These are phyloP conservation scores for Ballota nigra DNA, from an alignment of 257 asterid species.

Conservation along the genomic window DNA sequence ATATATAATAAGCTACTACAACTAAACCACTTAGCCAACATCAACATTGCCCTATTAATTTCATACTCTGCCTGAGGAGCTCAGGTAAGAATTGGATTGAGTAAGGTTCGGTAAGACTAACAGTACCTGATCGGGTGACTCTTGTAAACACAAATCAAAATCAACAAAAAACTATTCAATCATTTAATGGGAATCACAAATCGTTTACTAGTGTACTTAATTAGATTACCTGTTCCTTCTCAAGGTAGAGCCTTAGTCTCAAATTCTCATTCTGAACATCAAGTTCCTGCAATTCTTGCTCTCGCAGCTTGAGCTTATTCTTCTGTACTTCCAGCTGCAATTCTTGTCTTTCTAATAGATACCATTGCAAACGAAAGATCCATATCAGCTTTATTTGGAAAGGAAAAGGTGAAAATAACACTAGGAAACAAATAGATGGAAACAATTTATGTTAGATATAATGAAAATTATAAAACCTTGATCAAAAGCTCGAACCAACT, in stretches of 20 bases:
- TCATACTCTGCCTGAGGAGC: not conserved
- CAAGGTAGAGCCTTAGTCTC: constrained; percentile 26
- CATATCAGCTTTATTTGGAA: constrained; percentile 3
- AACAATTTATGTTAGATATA: not conserved
- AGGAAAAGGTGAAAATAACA: not conserved
- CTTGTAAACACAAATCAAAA: not conserved
- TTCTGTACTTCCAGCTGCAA: constrained; percentile 34
- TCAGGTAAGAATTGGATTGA: no score
- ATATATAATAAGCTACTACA: not conserved
- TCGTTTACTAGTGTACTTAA: not conserved
- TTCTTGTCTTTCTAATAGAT: constrained; percentile 30
- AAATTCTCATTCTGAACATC: constrained; percentile 40
- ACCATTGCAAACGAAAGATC: constrained; percentile 4
- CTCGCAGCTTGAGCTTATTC: constrained; percentile 25
- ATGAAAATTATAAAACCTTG: no score
- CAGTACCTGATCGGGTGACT: not conserved
- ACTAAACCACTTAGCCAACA: not conserved
- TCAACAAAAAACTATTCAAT: not conserved
- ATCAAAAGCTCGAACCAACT: constrained; percentile 34
- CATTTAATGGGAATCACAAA: not conserved
- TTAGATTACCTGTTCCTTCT: constrained; percentile 41
- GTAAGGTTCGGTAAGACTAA: not conserved
- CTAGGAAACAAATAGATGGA: not conserved
- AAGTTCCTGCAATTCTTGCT: constrained; percentile 37
- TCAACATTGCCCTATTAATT: not conserved